Evolutionary conservation across 129 eudicot genomes (phyloP), one percentile per base, ranked within the genome.

Genomic region (Heracleum sosnowskyi): DNA sequence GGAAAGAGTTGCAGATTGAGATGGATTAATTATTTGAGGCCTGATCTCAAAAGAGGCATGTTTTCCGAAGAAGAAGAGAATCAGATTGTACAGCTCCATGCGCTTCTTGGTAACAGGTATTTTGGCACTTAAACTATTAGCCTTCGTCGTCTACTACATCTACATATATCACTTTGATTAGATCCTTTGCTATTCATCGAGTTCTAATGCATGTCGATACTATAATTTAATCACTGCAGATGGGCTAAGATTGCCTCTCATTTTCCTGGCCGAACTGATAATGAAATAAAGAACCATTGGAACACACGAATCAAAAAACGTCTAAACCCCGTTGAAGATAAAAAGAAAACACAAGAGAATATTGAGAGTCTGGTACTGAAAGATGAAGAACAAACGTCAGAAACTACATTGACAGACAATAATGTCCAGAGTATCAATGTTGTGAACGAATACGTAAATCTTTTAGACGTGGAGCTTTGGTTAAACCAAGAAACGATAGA

Each of bases 1-100:
- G 97, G 97, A 44, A 92, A 92, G 83, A 92, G 97, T 74, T 92
- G 97, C 81, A 81, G 97, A 77, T 79, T 92, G 39, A 82, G 97
- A 82, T 92, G 97, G 97, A 86, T 89, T 34, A 92, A 92, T 83
- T 92, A 92, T 82, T 80, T 92, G 62, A 86, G 95, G 76, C 97
- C 97, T 12, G 95, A 89, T 74, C 86, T 92, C 31, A 92, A 90
- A 84, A 86, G 97, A 88, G 97, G 96, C 66, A 87, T 80, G 26
- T 55, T 92, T 2, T 83, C 97, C 0, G 91, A 90, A 85, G 39
- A 34, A 0, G 97, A 92, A 74, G 97, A 90, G 86, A 81, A 90
- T 60, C 91, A 85, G 45, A 90, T 92, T 60, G 86, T 92, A 37
- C 85, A 89, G 60, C 96, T 92, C 77, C 97, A 92, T 84, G 86